phyloP scores from a whole-genome alignment of 2,329 filamentous ascomycete genomes.

The Arthrobotrys megalospora region DNA sequence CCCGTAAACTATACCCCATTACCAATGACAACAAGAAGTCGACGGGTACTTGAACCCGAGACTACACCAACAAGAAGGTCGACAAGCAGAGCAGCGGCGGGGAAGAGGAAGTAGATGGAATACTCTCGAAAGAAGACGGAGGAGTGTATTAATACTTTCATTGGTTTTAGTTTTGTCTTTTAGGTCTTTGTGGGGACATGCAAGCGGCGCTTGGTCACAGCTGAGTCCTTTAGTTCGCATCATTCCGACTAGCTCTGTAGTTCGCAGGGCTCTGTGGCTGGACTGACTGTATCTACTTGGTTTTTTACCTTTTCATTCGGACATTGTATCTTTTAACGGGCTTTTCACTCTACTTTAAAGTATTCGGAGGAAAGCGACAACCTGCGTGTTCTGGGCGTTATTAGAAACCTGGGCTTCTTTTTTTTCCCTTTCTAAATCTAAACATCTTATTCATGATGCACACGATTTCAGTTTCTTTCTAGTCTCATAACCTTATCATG shows the following conservation, averaged over 20 bases:
- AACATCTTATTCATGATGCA: background rate
- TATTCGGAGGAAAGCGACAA: conserved; percentile 25
- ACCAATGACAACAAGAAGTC: conserved; percentile 59
- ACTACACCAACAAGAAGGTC: conserved; percentile 50
- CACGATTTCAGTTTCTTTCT: background rate
- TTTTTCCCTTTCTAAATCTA: background rate
- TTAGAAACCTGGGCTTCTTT: conserved; percentile 32
- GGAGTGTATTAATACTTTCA: background rate
- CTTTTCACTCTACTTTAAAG: conserved; percentile 11
- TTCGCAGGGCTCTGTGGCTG: conserved; percentile 11
- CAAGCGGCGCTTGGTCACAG: conserved; percentile 8
- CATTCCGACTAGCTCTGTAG: background rate
- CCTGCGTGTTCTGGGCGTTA: conserved; percentile 39
- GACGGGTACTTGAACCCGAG: conserved; percentile 40
- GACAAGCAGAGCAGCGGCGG: conserved; percentile 35
- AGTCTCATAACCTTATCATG: conserved; percentile 7
- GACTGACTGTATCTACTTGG: conserved; percentile 8
- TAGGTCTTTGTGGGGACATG: conserved; percentile 16
- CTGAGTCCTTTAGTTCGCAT: conserved; percentile 8
- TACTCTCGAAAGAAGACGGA: background rate
- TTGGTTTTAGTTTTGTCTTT: conserved; percentile 9
- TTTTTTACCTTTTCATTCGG: background rate
- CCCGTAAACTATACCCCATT: conserved; percentile 26
- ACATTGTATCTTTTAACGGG: conserved; percentile 14
- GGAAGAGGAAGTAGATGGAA: conserved; percentile 30